Evolutionary conservation across 2,329 filamentous ascomycete species (phyloP), one percentile per base, ranked within the genome.

Genomic region (Ophiocordyceps polyrhachis-furcata): DNA sequence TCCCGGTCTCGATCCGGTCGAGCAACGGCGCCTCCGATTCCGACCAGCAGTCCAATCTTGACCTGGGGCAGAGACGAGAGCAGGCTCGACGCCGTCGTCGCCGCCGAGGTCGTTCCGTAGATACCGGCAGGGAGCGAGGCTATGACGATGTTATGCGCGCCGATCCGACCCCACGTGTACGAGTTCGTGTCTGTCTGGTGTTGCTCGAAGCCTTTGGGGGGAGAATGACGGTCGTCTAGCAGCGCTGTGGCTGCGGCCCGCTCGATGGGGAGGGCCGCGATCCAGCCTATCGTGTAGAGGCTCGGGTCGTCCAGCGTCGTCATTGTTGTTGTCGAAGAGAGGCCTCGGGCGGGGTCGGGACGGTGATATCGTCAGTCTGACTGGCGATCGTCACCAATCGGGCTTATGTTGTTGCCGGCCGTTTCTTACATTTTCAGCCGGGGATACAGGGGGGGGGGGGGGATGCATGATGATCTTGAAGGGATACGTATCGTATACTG

Each of bases 201-300:
- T 19, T 38, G 35, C 3, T 38, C n/a, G 35, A 38, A 38, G 35
- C n/a, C 35, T 38, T 19, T 2, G 6, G 35, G 35, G 15, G 7
- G 45, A 17, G 15, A 13, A 20, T 44, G 43, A 2, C 11, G 11
- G 19, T 66, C 58, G 43, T 69, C 64, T 2, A 68, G 60, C 21
- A 66, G 58, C 0, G 43, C 51, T 19, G 50, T 48, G 2, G 64
- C 64, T 3, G 64, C 63, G 40, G 59, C 53, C 31, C 51, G 54
- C 43, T 68, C 65, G 0, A 48, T 54, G 0, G 8, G n/a, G 1
- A 67, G 46, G 9, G 64, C 63, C 44, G 61, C 67, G 6, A 69
- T 64, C 64, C 63, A 67, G 15, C 62, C 65, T 7, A 68, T 56
- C 0, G 55, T 63, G 45, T 67, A 68, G 42, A 23, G 17, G 20